Evolutionary conservation across 2,329 filamentous ascomycete species (phyloP).

Genomic region (Fusarium oligoseptatum): DNA sequence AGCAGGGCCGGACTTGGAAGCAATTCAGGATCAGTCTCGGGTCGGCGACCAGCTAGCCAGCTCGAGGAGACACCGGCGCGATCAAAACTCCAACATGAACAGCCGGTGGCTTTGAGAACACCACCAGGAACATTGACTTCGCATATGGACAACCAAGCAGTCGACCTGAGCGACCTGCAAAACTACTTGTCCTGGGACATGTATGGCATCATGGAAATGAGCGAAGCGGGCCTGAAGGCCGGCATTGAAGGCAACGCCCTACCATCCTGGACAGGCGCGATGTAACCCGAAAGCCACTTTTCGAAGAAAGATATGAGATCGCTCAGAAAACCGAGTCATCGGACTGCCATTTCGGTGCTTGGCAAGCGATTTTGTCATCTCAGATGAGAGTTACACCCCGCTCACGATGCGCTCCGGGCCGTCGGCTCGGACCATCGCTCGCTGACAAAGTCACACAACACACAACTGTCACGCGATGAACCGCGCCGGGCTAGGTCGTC

Average conservation of each 20-base stretch:
- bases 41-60: constrained; percentile 23
- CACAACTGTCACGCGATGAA: constrained; percentile 34
- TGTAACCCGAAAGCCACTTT: constrained; percentile 19
- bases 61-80: constrained; percentile 42
- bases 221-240: constrained; percentile 52
- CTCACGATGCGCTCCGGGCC: constrained; percentile 17
- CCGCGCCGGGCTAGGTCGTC: neutral
- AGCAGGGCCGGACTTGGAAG: constrained; percentile 24
- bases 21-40: constrained; percentile 28
- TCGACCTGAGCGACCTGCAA: constrained; percentile 56
- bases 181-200: constrained; percentile 57
- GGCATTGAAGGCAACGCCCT: constrained; percentile 52
- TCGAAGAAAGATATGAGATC: neutral
- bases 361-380: neutral
- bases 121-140: constrained; percentile 36
- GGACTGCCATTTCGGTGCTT: neutral
- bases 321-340: neutral
- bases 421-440: constrained; percentile 39
- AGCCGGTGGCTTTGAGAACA: constrained; percentile 48
- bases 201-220: constrained; percentile 58
- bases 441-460: constrained; percentile 21
- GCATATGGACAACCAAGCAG: constrained; percentile 51
- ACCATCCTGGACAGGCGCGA: constrained; percentile 47
- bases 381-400: constrained; percentile 14
- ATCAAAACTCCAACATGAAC: constrained; percentile 55